Conservation (phyloP, 495 filamentous ascomycete genomes). For the Aspergillus cristatus region DNA sequence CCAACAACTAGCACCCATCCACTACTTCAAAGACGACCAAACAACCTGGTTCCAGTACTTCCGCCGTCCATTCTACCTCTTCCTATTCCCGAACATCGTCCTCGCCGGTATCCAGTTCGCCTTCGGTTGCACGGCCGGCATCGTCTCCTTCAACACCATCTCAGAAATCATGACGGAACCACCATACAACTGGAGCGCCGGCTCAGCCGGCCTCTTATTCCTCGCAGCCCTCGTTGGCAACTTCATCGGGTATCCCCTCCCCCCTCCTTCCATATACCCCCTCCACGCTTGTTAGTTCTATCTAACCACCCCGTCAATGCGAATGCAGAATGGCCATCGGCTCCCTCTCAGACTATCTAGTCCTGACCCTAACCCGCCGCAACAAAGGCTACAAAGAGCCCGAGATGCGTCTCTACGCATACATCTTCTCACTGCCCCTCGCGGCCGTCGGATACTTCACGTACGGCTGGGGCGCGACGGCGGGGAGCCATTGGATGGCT, state of each 20-base stretch:
- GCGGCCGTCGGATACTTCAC: constrained; percentile 22
- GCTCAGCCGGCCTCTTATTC: constrained; percentile 19
- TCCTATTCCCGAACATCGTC: constrained; percentile 26
- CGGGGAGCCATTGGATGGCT: constrained; percentile 23
- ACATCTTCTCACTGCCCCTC: constrained; percentile 18
- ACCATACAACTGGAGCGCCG: constrained; percentile 25
- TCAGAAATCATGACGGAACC: constrained; percentile 25
- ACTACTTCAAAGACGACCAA: constrained; percentile 18
- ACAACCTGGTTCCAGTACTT: constrained; percentile 29
- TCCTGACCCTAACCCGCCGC: constrained; percentile 19
- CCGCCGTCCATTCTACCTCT: constrained; percentile 25
- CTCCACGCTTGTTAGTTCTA: too few relatives aligned
- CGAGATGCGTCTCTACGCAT: constrained; percentile 25
- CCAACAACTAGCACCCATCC: constrained; percentile 14
- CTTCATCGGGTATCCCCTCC: constrained; percentile 16
- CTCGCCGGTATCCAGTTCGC: constrained; percentile 25
- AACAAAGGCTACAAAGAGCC: constrained; percentile 28
- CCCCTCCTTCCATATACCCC: not conserved
- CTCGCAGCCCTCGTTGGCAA: constrained; percentile 20
- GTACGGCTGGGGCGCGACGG: constrained; percentile 26
- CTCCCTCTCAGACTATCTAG: constrained; percentile 19
- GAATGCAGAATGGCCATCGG: constrained; percentile 19
- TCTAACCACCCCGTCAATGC: too few relatives aligned
- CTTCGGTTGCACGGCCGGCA: constrained; percentile 23
- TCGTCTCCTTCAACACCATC: constrained; percentile 28